phyloP scores from a whole-genome alignment of 2,329 filamentous ascomycete species.

The Fusarium sp. region DNA sequence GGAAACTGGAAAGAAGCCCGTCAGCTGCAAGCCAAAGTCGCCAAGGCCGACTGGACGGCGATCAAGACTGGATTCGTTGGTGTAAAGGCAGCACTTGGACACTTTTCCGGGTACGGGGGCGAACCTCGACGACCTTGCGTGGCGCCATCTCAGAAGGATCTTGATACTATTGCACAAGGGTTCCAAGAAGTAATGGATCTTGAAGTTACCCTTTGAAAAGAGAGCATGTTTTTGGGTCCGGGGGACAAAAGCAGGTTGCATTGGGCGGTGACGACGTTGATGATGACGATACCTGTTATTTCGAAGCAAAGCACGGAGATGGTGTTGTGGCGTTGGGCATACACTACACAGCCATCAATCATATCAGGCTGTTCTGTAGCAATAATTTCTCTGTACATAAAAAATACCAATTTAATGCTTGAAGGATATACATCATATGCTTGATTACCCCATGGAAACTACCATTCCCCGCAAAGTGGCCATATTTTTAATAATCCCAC shows the following conservation, averaged over 20 bases:
- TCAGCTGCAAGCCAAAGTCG: conserved; percentile 52
- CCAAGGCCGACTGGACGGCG: conserved; percentile 58
- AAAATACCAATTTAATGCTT: background rate
- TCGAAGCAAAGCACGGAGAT: conserved; percentile 24
- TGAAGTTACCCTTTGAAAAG: conserved; percentile 38
- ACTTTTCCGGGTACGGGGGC: conserved; percentile 52
- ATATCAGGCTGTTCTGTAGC: conserved; percentile 25
- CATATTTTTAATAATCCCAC: background rate
- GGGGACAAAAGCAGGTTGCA: conserved; percentile 23
- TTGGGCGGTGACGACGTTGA: conserved; percentile 12
- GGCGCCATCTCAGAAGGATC: conserved; percentile 46
- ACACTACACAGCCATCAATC: conserved; percentile 11
- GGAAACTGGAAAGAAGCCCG: conserved; percentile 48
- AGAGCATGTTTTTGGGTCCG: background rate
- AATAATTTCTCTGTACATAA: conserved; percentile 20
- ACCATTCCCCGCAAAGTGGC: conserved; percentile 26
- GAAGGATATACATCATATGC: background rate
- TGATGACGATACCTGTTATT: conserved; percentile 34
- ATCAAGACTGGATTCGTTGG: conserved; percentile 60
- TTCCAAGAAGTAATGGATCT: conserved; percentile 50
- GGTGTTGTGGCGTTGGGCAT: conserved; percentile 39
- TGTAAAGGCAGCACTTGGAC: conserved; percentile 57
- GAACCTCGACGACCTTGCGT: conserved; percentile 53
- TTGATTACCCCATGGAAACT: conserved; percentile 37
- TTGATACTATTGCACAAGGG: conserved; percentile 49